Conservation (phyloP, 768 basidiomycete species). For the Leucosporidium creatinivorum region DNA sequence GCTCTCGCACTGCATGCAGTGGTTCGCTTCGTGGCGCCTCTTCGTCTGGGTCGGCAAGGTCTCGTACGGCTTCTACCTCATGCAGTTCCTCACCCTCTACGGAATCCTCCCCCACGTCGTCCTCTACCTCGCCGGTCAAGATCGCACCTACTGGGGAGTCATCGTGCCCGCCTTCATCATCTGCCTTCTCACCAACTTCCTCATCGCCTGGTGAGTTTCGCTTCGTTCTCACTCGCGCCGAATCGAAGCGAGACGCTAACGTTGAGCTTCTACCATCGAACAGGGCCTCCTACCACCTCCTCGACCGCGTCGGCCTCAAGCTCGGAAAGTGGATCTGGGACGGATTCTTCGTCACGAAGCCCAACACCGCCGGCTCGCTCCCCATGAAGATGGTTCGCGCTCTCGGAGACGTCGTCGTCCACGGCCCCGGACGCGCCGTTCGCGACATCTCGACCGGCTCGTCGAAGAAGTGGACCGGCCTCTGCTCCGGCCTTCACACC, state of each 20-base stretch:
- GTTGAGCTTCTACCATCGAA: too few relatives aligned
- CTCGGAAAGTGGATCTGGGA: slow-evolving; percentile 41
- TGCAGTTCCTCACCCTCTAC: slow-evolving; percentile 41
- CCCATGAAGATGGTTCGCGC: slow-evolving; percentile 35
- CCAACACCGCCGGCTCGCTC: slow-evolving; percentile 36
- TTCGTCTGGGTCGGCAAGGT: slow-evolving; percentile 41
- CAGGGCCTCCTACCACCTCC: slow-evolving; percentile 39
- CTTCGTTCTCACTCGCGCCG: background rate
- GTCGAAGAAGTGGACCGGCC: slow-evolving; percentile 14
- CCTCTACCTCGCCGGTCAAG: slow-evolving; percentile 35
- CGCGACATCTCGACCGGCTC: slow-evolving; percentile 14
- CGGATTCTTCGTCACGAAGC: slow-evolving; percentile 40
- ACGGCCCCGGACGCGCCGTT: slow-evolving; percentile 29
- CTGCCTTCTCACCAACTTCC: slow-evolving; percentile 39
- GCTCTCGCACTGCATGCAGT: slow-evolving; percentile 40
- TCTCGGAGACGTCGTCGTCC: slow-evolving; percentile 28
- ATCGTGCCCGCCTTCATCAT: slow-evolving; percentile 38
- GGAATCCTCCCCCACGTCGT: slow-evolving; percentile 38
- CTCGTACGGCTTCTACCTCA: slow-evolving; percentile 41
- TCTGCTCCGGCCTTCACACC: slow-evolving; percentile 22
- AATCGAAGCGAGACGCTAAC: too few relatives aligned
- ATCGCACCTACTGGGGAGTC: slow-evolving; percentile 36
- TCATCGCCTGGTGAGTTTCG: slow-evolving; percentile 34
- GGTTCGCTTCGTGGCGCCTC: slow-evolving; percentile 38
- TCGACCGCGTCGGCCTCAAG: slow-evolving; percentile 39